phyloP scores from a whole-genome alignment of 2,329 filamentous ascomycete species.

The Epichloe gansuensis region DNA sequence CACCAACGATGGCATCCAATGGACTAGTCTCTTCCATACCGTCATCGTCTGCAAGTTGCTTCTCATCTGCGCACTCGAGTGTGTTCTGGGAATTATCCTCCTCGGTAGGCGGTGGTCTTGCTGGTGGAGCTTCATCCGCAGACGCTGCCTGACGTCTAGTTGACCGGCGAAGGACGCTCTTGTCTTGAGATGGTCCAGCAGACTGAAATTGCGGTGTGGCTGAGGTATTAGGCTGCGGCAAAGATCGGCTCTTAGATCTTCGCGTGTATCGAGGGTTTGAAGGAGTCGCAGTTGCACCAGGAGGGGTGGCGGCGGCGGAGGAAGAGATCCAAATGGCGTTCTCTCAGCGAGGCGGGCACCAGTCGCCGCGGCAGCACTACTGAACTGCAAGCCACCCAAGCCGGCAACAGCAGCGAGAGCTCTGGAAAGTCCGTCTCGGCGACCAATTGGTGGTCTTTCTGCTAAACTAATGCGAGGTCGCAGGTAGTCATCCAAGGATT shows the following conservation, averaged over 20 bases:
- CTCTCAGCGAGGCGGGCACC: conserved; percentile 35
- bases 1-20: conserved; percentile 80
- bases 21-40: conserved; percentile 53
- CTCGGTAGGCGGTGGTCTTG: conserved; percentile 42
- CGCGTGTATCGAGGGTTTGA: conserved; percentile 33
- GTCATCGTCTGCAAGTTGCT: conserved; percentile 63
- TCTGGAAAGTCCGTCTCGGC: conserved; percentile 53
- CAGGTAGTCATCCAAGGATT: conserved; percentile 89
- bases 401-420: conserved; percentile 68
- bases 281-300: conserved; percentile 21
- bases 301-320: conserved; percentile 17
- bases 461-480: conserved; percentile 76
- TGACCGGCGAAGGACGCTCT: conserved; percentile 47
- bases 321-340: conserved; percentile 25
- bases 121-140: conserved; percentile 37
- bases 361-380: conserved; percentile 30
- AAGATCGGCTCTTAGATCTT: conserved; percentile 35
- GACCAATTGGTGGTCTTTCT: conserved; percentile 51
- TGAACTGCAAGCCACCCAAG: conserved; percentile 49
- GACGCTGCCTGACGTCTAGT: conserved; percentile 45
- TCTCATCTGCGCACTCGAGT: conserved; percentile 88
- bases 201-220: conserved; percentile 29
- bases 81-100: conserved; percentile 55
- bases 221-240: conserved; percentile 27
- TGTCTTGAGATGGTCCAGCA: conserved; percentile 43